A percentile compares a stretch with the other conserved stretches of the same genome.
These are phyloP conservation scores for Aspergillus novofumigatus DNA, from an alignment of 2,329 filamentous ascomycete genomes.

Conservation along the genomic window DNA sequence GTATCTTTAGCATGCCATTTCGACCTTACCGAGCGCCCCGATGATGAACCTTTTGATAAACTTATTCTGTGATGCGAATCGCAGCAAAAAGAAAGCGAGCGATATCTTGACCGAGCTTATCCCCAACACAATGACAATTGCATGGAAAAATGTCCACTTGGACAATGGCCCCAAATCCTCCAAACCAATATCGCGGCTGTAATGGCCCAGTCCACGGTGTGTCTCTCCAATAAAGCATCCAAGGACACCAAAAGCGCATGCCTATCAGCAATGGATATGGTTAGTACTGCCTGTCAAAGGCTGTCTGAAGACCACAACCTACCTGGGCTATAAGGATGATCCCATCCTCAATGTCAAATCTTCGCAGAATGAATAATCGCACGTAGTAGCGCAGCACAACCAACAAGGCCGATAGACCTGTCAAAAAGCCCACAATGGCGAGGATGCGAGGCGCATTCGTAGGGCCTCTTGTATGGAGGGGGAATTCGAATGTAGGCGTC, in stretches of 20 bases:
- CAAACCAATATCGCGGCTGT: slow-evolving; percentile 35
- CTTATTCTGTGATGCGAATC: slow-evolving; percentile 35
- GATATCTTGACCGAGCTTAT: slow-evolving; percentile 42
- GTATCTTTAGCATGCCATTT: neutral
- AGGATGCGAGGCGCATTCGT: slow-evolving; percentile 28
- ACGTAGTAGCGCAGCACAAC: slow-evolving; percentile 47
- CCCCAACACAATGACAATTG: slow-evolving; percentile 45
- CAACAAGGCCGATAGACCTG: slow-evolving; percentile 34
- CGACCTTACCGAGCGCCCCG: slow-evolving; percentile 27
- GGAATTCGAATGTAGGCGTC: neutral
- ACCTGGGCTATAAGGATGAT: slow-evolving; percentile 43
- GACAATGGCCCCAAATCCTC: slow-evolving; percentile 33
- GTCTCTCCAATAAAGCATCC: slow-evolving; percentile 45
- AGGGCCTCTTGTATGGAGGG: neutral
- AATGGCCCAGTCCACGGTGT: slow-evolving; percentile 46
- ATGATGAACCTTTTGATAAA: slow-evolving; percentile 31
- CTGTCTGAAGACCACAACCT: slow-evolving; percentile 12
- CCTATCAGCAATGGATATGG: slow-evolving; percentile 5
- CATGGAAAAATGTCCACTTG: slow-evolving; percentile 45
- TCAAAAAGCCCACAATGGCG: slow-evolving; percentile 38
- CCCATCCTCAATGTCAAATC: slow-evolving; percentile 49
- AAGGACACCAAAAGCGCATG: slow-evolving; percentile 22
- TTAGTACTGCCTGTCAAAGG: neutral
- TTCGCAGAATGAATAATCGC: slow-evolving; percentile 44
- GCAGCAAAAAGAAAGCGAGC: slow-evolving; percentile 37